These are phyloP conservation scores for Apiospora pterosperma DNA, from an alignment of 2,329 filamentous ascomycete genomes.

Conservation along the genomic window DNA sequence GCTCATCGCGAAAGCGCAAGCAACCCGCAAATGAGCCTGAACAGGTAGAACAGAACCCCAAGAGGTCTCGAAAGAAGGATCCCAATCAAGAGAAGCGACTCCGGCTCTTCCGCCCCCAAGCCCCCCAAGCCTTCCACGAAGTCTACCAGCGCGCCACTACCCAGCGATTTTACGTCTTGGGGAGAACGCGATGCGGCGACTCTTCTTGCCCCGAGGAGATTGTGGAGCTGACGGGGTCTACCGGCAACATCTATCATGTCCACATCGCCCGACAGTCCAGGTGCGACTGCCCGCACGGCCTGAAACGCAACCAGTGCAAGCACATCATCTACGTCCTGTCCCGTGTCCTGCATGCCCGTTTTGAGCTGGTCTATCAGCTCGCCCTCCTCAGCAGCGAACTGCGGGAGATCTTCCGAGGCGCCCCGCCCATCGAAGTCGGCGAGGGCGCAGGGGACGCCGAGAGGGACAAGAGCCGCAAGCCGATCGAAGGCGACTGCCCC, in stretches of 20 bases:
- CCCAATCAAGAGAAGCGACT: slow-evolving; percentile 10
- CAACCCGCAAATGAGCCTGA: not conserved
- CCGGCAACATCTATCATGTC: slow-evolving; percentile 63
- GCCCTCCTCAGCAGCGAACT: slow-evolving; percentile 58
- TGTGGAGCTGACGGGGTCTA: slow-evolving; percentile 59
- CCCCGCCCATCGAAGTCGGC: slow-evolving; percentile 45
- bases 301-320: slow-evolving; percentile 59
- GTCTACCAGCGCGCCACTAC: slow-evolving; percentile 3
- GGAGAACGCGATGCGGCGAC: slow-evolving; percentile 32
- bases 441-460: slow-evolving; percentile 14
- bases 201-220: slow-evolving; percentile 43
- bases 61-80: slow-evolving; percentile 1
- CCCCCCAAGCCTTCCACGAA: not conserved
- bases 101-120: slow-evolving; percentile 3
- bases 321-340: slow-evolving; percentile 61
- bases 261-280: slow-evolving; percentile 45
- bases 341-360: slow-evolving; percentile 55
- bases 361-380: slow-evolving; percentile 57
- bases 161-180: slow-evolving; percentile 41
- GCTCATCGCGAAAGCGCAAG: not conserved
- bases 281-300: slow-evolving; percentile 55
- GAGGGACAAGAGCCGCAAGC: slow-evolving; percentile 40
- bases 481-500: slow-evolving; percentile 51
- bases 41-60: not conserved
- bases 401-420: slow-evolving; percentile 51